Evolutionary conservation across 1,284 basidiomycete species (phyloP).

Genomic region (Calocybe gambosa): DNA sequence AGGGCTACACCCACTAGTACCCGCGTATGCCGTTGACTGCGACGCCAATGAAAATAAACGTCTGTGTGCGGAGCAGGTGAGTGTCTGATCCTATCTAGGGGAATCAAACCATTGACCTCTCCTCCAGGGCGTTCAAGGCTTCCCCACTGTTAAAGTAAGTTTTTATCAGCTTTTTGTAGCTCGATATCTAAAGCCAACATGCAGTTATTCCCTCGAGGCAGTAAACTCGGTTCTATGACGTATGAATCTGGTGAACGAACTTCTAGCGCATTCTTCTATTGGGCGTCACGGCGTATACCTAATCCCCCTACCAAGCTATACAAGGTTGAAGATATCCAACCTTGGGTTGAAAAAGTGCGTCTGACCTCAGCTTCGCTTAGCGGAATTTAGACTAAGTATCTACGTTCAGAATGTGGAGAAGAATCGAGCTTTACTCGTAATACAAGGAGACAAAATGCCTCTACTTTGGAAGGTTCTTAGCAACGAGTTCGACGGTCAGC

Average conservation of each 20-base stretch:
- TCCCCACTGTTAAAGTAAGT: slow-evolving; percentile 82
- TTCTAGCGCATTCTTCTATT: slow-evolving; percentile 71
- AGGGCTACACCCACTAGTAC: slow-evolving; percentile 77
- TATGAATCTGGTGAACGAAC: slow-evolving; percentile 73
- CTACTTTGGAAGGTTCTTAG: slow-evolving; percentile 82
- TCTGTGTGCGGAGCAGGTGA: slow-evolving; percentile 74
- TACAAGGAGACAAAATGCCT: slow-evolving; percentile 72
- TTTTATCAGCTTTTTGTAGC: neutral
- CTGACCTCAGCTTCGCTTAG: neutral
- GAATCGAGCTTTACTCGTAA: slow-evolving; percentile 70
- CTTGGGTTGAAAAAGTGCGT: slow-evolving; percentile 59
- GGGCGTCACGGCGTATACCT: slow-evolving; percentile 71
- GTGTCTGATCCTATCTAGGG: slow-evolving; percentile 1
- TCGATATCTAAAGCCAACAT: neutral
- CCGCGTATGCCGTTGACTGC: slow-evolving; percentile 88
- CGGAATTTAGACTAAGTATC: slow-evolving; percentile 27
- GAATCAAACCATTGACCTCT: neutral
- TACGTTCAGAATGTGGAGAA: slow-evolving; percentile 31
- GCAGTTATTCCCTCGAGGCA: slow-evolving; percentile 74
- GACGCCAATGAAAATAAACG: slow-evolving; percentile 80
- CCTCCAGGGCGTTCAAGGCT: slow-evolving; percentile 74
- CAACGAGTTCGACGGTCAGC: slow-evolving; percentile 64
- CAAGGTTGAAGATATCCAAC: slow-evolving; percentile 48
- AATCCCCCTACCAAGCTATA: slow-evolving; percentile 60
- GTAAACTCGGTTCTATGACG: slow-evolving; percentile 54